Base-by-base conservation (phyloP, 2,329 filamentous ascomycete genomes). In the Pestalotiopsis sp. region DNA sequence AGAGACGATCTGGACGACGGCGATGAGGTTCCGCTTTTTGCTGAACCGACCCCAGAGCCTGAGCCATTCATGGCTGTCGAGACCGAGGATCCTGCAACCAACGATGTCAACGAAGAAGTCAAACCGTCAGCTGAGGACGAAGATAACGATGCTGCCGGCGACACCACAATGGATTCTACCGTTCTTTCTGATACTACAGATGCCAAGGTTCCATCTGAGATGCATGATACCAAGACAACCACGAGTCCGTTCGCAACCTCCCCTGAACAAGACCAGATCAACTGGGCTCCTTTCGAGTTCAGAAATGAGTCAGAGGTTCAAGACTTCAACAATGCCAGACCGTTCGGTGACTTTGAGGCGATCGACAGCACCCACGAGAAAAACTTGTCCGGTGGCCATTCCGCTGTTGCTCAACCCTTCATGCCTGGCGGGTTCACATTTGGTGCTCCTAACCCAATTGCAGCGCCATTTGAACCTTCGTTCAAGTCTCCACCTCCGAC, bases 1-100 rank as follows among this genome's bases (percentile, higher is more conserved):
- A 89, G 90, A 72, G 89, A 88, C 68, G 85, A 80, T 59, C 87
- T 84, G 20, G 87, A 86, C 65, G 90, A 92, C 73, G 91, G 88
- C 20, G 90, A 97, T 73, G 87, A 91, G 63, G 89, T 95, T 26
- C 91, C 92, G 24, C 84, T 89, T 64, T 97, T 97, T 77, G 93
- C 93, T 9, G 84, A 88, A 64, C 85, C 84, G 14, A 81, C 80
- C 1, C 75, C 77, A 5, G 72, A 74, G 63, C 72, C 78, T 14
- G 75, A 80, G 4, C 73, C 76, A 0, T 22, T 56, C 10, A 65
- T 56, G 44, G 61, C 39, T 11, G 10, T 11, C 38, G 55, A 69
- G 59, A 11, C 55, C 5, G 44, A 38, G 24, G 22, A 38, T 13
- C 20, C 30, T 40, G 60, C 56, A 14, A 57, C 30, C 17, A 48